Evolutionary conservation across 2,329 filamentous ascomycete genomes (phyloP).

Genomic region (Penicillium sp.): DNA sequence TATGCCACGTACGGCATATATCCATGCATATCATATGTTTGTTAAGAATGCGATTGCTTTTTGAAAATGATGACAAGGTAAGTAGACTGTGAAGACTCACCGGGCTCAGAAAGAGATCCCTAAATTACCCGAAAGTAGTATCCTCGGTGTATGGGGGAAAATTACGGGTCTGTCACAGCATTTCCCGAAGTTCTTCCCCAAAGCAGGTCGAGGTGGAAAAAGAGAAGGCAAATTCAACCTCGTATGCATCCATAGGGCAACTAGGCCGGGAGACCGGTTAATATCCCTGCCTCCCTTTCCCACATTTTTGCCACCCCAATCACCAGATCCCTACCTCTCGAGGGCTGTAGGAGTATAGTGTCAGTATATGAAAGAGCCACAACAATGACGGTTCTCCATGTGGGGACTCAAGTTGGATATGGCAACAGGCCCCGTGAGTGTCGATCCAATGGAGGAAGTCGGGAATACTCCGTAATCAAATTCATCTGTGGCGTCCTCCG

Average conservation of each 20-base stretch:
- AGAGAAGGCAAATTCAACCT: slow-evolving; percentile 2
- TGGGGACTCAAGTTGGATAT: background rate
- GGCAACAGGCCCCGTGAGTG: background rate
- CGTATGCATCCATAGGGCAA: background rate
- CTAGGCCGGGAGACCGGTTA: background rate
- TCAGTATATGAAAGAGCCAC: background rate
- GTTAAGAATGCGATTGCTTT: background rate
- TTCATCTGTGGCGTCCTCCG: background rate
- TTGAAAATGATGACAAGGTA: background rate
- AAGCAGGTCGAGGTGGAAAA: background rate
- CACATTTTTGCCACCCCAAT: background rate
- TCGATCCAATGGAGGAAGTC: background rate
- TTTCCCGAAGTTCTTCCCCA: slow-evolving; percentile 8
- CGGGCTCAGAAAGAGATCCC: slow-evolving; percentile 14
- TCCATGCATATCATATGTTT: background rate
- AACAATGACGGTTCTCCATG: background rate
- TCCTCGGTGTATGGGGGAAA: background rate
- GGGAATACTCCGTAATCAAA: background rate
- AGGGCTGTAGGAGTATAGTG: no score
- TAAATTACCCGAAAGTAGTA: slow-evolving; percentile 25
- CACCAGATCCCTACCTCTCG: no score
- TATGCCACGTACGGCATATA: background rate
- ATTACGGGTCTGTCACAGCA: slow-evolving; percentile 5
- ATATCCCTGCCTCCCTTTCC: slow-evolving; percentile 1
- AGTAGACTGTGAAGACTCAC: slow-evolving; percentile 11